Evolutionary conservation across 768 basidiomycete species (phyloP), one percentile per base, ranked within the genome.

Genomic region (Candolleomyces eurysporus): DNA sequence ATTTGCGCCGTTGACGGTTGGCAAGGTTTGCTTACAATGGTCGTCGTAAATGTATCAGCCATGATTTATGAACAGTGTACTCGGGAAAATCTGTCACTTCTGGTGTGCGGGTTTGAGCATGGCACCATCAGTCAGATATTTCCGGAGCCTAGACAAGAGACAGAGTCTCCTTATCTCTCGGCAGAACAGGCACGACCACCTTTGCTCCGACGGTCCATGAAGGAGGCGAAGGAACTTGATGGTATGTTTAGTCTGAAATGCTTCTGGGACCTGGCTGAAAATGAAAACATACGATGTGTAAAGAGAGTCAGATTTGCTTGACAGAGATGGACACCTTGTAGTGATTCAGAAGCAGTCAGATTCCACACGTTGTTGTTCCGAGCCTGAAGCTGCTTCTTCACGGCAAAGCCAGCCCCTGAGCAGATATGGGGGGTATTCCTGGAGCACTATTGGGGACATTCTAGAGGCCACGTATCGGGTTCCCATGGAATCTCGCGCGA

Each of bases 301-400:
- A 51, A 51, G 7, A 21, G 2, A 22, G 26, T 22, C 49, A 21
- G 54, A 39, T 42, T 46, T 21, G n/a, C n/a, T 40, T 36, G 54
- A 56, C 26, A 56, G 39, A 56, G 19, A 19, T 21, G 54, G 32
- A 55, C 36, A 17, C 5, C 26, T 26, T 2, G 6, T 5, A 36
- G 36, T 36, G 36, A 36, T 36, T 36, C 31, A 42, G 54, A 56
- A 56, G 54, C 54, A 6, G 17, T 11, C 31, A 14, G 39, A 56
- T 39, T 39, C 10, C 39, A 56, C 54, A 56, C 54, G 39, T 4
- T 43, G 54, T 40, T 56, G 54, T 56, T 56, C 54, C 54, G 54
- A 56, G 22, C 22, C 10, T 55, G 53, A 40, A 55, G 11, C 32
- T 39, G 9, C 19, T 56, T 42, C 39, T 22, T 56, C 19, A 43